Conservation (phyloP, 805 yeast genomes). For the Cyberlindnera suaveolens region DNA sequence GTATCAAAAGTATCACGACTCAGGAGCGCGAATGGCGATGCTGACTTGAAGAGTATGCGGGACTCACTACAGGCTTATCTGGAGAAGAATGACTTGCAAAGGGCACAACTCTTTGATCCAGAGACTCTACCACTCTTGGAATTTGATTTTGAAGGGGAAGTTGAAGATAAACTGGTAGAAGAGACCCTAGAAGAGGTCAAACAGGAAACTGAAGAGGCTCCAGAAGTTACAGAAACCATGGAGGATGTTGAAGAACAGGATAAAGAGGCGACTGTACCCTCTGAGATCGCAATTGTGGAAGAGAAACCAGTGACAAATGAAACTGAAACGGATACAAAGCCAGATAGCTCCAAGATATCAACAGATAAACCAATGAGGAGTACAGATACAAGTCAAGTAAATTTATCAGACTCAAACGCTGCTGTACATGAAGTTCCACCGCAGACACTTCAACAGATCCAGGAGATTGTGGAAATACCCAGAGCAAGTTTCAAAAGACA, state of each 20-base stretch:
- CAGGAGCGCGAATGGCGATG: slow-evolving; percentile 30
- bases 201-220: neutral
- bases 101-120: slow-evolving; percentile 34
- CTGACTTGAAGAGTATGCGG: slow-evolving; percentile 29
- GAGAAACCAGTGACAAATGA: neutral
- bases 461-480: neutral
- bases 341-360: neutral
- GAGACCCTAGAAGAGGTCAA: neutral
- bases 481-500: slow-evolving; percentile 6
- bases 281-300: no score
- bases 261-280: neutral
- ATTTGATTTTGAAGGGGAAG: slow-evolving; percentile 4
- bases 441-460: neutral
- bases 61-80: slow-evolving; percentile 39
- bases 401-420: neutral
- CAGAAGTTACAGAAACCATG: neutral
- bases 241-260: neutral
- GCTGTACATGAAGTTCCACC: neutral
- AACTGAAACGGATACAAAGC: neutral
- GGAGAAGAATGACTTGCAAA: slow-evolving; percentile 46
- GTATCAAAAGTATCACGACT: slow-evolving; percentile 46
- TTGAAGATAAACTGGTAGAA: neutral
- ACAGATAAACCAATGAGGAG: neutral
- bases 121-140: slow-evolving; percentile 18
- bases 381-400: neutral